Conservation (phyloP, 108 stramenopile species). For the Pseudonitzschia multiseries region DNA sequence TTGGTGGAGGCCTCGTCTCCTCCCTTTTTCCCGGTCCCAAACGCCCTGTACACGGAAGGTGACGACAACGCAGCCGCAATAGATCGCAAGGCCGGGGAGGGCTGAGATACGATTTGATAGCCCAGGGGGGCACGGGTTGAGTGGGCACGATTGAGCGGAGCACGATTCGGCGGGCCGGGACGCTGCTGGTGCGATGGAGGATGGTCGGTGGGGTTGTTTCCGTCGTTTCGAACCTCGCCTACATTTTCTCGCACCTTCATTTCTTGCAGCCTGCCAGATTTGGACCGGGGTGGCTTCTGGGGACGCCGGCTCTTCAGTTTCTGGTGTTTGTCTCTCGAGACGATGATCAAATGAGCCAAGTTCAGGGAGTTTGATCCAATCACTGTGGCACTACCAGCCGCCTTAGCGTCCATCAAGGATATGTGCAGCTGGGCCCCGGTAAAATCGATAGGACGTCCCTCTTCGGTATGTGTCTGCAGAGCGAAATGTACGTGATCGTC, state of each 20-base stretch:
- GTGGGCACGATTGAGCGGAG: not conserved
- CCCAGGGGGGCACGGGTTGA: not conserved
- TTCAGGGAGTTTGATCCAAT: constrained; percentile 46
- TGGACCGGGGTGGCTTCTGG: not conserved
- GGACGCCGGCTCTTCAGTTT: not conserved
- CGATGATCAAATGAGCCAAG: constrained; percentile 33
- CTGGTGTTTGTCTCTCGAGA: constrained; percentile 10
- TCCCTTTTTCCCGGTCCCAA: not conserved
- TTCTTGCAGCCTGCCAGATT: not conserved
- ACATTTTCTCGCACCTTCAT: too few relatives aligned
- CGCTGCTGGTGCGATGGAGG: not conserved
- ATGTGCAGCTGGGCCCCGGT: constrained; percentile 43
- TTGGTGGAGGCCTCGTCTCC: not conserved
- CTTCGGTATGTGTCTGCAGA: constrained; percentile 26
- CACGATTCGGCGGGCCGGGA: not conserved
- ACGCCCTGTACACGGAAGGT: not conserved
- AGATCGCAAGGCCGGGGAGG: constrained; percentile 1
- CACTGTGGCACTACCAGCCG: not conserved
- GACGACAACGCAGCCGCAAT: not conserved
- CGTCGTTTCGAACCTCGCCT: too few relatives aligned
- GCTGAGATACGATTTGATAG: not conserved
- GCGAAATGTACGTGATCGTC: constrained; percentile 40
- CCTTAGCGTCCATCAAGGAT: constrained; percentile 28
- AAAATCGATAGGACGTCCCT: constrained; percentile 37
- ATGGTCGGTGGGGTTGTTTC: too few relatives aligned